phyloP scores from a whole-genome alignment of 768 basidiomycete species.

The Pleurotus platypus region DNA sequence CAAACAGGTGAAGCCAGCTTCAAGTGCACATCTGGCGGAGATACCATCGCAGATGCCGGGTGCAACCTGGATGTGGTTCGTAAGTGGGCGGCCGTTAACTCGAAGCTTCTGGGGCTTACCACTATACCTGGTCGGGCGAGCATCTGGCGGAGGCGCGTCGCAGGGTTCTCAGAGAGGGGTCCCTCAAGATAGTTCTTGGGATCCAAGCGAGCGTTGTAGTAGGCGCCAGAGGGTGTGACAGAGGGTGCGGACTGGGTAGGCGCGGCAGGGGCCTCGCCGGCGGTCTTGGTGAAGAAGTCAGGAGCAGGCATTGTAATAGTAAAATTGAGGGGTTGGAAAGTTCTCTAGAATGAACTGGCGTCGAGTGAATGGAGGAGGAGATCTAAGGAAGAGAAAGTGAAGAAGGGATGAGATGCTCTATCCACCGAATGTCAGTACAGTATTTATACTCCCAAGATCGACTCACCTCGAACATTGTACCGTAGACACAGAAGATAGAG shows the following conservation, averaged over 20 bases:
- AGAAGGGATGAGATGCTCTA: background rate
- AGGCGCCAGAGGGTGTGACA: conserved; percentile 23
- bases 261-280: conserved; percentile 1
- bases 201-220: conserved; percentile 68
- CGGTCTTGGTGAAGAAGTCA: conserved; percentile 7
- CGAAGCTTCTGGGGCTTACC: conserved; percentile 36
- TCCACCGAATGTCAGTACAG: background rate
- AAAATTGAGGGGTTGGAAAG: background rate
- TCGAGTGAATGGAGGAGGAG: conserved; percentile 2
- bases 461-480: background rate
- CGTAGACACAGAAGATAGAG: no score
- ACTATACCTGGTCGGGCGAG: conserved; percentile 72
- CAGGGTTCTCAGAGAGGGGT: conserved; percentile 62
- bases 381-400: background rate
- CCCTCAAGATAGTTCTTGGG: conserved; percentile 67
- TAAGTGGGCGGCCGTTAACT: background rate
- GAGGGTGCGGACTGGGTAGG: background rate
- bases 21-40: conserved; percentile 74
- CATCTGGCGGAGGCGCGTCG: conserved; percentile 70
- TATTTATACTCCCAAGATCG: background rate
- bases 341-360: conserved; percentile 1
- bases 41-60: conserved; percentile 83
- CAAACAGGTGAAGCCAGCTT: conserved; percentile 74
- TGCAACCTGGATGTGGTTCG: conserved; percentile 43
- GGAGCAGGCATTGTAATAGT: background rate